Base-by-base conservation (phyloP, 202 grass and related monocot species). In the Panicum virgatum region DNA sequence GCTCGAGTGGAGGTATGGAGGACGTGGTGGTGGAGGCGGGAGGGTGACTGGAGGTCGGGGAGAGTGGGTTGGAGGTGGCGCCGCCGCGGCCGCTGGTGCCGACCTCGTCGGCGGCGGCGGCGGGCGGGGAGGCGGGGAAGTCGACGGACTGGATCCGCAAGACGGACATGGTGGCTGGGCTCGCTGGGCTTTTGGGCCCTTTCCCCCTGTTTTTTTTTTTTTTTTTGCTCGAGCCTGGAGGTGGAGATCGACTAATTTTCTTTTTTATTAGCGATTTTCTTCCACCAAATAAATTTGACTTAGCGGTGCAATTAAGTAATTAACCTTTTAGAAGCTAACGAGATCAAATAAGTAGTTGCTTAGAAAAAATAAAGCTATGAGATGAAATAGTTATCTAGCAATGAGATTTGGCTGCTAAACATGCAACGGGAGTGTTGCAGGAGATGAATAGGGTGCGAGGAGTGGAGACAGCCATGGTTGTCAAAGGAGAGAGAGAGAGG, bases 61-160 rank as follows among this genome's bases (percentile, higher is more conserved):
- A 85, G 48, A 45, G 72, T 36, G 47, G 62, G 19, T 22, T 38
- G 4, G 87, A 76, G 26, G 75, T 38, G 61, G 42, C 1, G n/a
- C 78, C 22, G n/a, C n/a, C n/a, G n/a, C n/a, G n/a, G n/a, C n/a
- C n/a, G 74, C 73, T 83, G 58, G 57, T 58, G 29, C 80, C 58
- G 8, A 53, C 66, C 29, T 83, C 79, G 45, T 73, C 88, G 79
- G 36, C 77, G 76, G 22, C 57, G 80, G 12, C 45, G 34, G 19
- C 38, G 45, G 75, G 25, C 62, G 36, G 62, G 20, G 11, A 36
- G 74, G 61, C 53, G 48, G 75, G 46, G 60, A 54, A 34, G 52
- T 92, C 91, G 62, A 97, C 75, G 54, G 94, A 92, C 38, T 94
- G 89, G 54, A 94, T 92, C 75, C 83, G 85, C 20, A 94, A 61